Conservation (phyloP, 371 early-diverging fungal species). For the Mucor sp. region DNA sequence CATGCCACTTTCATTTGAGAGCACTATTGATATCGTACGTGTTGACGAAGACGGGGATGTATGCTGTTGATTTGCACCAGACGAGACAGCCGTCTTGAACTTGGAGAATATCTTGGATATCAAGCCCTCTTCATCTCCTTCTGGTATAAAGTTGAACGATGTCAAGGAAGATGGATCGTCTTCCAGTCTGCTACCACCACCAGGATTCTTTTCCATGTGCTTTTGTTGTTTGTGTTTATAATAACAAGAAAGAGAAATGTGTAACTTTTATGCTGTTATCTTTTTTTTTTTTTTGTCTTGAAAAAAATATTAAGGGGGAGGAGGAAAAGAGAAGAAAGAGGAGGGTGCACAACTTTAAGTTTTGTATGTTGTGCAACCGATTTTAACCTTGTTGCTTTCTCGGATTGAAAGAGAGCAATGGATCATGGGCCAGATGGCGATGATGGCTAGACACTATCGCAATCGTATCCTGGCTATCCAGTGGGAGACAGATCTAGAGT, state of each 20-base stretch:
- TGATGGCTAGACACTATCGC: background rate
- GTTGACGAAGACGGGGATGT: slow-evolving; percentile 12
- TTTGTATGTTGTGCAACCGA: slow-evolving; percentile 4
- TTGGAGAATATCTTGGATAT: slow-evolving; percentile 62
- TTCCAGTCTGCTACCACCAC: slow-evolving; percentile 8
- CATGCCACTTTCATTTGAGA: slow-evolving; percentile 10
- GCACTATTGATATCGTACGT: slow-evolving; percentile 5
- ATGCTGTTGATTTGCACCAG: slow-evolving; percentile 20
- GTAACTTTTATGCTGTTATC: background rate
- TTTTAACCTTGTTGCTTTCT: background rate
- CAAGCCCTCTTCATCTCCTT: slow-evolving; percentile 56
- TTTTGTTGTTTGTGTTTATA: background rate
- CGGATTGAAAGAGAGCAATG: background rate
- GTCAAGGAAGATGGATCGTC: slow-evolving; percentile 48
- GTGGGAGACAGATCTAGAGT: background rate
- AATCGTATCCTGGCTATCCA: background rate
- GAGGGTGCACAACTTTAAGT: background rate
- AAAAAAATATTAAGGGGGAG: background rate
- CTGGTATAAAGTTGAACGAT: slow-evolving; percentile 46
- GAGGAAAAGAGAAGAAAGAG: background rate
- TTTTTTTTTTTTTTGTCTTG: background rate
- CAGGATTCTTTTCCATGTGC: slow-evolving; percentile 14
- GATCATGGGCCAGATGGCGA: background rate
- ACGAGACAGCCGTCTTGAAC: slow-evolving; percentile 55
- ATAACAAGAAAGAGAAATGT: background rate